These are phyloP conservation scores for Scolecobasidium constrictum DNA, from an alignment of 2,329 filamentous ascomycete species.

Conservation along the genomic window DNA sequence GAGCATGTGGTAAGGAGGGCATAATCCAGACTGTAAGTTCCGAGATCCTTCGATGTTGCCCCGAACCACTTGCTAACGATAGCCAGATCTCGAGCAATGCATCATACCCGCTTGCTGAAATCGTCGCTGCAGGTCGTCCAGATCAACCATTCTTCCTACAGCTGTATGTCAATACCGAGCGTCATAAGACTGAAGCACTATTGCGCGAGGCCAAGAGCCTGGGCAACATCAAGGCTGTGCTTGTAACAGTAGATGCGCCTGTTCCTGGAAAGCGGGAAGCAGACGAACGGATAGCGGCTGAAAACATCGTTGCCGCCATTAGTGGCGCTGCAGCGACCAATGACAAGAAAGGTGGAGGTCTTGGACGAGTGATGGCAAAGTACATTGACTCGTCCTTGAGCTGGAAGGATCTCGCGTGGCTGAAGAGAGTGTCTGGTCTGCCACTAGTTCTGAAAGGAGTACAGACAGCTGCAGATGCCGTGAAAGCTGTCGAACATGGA, in stretches of 20 bases:
- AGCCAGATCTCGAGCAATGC: background rate
- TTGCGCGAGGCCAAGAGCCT: conserved; percentile 35
- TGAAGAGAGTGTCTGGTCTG: conserved; percentile 46
- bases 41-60: too few relatives aligned
- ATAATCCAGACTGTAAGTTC: background rate
- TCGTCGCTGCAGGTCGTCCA: conserved; percentile 13
- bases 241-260: conserved; percentile 49
- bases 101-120: conserved; percentile 13
- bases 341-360: background rate
- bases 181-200: conserved; percentile 39
- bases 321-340: background rate
- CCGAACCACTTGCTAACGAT: too few relatives aligned
- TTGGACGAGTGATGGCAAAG: background rate
- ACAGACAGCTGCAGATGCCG: conserved; percentile 55
- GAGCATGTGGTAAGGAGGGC: conserved; percentile 9
- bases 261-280: conserved; percentile 44
- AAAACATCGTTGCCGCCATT: conserved; percentile 29
- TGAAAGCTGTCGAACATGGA: conserved; percentile 46
- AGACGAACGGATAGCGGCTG: conserved; percentile 34
- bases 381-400: conserved; percentile 17
- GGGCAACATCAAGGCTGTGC: conserved; percentile 39
- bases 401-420: conserved; percentile 59
- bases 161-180: conserved; percentile 49
- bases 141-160: conserved; percentile 43
- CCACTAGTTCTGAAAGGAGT: conserved; percentile 58